Evolutionary conservation across 1,284 basidiomycete species (phyloP), one percentile per base, ranked within the genome.

Genomic region (Microbotryum violaceum): DNA sequence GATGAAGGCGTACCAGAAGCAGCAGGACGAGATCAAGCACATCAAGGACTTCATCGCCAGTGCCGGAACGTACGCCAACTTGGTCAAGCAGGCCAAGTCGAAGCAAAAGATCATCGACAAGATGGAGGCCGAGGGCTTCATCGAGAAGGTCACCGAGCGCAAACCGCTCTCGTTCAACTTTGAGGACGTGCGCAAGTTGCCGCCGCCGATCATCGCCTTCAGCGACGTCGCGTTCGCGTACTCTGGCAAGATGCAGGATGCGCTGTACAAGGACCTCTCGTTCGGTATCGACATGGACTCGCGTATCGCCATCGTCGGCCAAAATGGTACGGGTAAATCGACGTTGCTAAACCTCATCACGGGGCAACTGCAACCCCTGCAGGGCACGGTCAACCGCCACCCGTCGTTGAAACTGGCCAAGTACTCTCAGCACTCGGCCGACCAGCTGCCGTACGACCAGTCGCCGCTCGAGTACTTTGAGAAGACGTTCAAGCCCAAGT

Each of bases 281-380:
- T 91, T 97, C 73, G 94, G 93, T 86, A 91, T 94, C 72, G 91
- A 96, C 76, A 94, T 94, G 91, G 91, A 94, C 77, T 91, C 89
- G 33, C 87, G 91, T 66, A 81, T 98, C 56, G 94, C 94, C 71
- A 97, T 98, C 74, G 91, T 98, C 70, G 94, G 96, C 63, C 91
- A 93, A 69, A 99, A 99, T 79, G 94, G 94, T 72, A 88, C 94
- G 42, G 94, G 94, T 66, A 98, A 98, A 77, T 97, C 94, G 44
- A 99, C 94, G 9, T 84, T 99, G 56, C 83, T 99, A 51, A 87
- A 97, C 80, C 84, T 99, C 62, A 91, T 99, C 78, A 97, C 89
- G 10, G 83, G 90, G 56, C 82, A 75, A 18, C 82, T 96, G 45
- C 85, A 88, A 70, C 91, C 96, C 2, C 79, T 78, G 63, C 83